Conservation (phyloP, 305 asterid genomes). For the Andrographis paniculata region DNA sequence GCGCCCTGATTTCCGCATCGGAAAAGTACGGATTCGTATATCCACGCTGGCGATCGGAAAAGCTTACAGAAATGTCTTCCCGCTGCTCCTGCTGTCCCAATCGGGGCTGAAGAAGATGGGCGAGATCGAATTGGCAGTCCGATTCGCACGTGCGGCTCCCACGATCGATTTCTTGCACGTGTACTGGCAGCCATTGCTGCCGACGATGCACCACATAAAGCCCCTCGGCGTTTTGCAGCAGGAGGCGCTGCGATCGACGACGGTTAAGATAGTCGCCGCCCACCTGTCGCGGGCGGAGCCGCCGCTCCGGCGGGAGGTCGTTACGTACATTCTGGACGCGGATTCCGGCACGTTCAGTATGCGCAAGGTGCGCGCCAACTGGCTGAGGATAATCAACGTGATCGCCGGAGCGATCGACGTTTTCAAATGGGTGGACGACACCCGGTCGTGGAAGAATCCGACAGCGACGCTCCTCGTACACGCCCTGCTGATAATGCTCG, state of each 20-base stretch:
- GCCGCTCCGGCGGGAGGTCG: slow-evolving; percentile 67
- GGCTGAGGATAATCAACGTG: slow-evolving; percentile 65
- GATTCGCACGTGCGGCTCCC: slow-evolving; percentile 52
- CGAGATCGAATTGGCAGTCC: slow-evolving; percentile 58
- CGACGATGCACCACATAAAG: slow-evolving; percentile 73
- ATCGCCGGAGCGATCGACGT: slow-evolving; percentile 56
- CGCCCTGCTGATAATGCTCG: slow-evolving; percentile 55
- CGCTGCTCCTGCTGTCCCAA: slow-evolving; percentile 44
- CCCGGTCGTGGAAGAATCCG: slow-evolving; percentile 82
- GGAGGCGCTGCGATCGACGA: slow-evolving; percentile 37
- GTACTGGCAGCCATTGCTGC: slow-evolving; percentile 59
- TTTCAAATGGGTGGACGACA: slow-evolving; percentile 72
- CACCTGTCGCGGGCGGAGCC: slow-evolving; percentile 75
- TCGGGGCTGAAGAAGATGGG: slow-evolving; percentile 80
- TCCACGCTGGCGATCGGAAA: slow-evolving; percentile 53
- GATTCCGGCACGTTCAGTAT: slow-evolving; percentile 65
- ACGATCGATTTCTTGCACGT: slow-evolving; percentile 69
- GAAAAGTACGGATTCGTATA: slow-evolving; percentile 69
- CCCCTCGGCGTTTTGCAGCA: slow-evolving; percentile 70
- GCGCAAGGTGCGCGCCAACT: slow-evolving; percentile 73
- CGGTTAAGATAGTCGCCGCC: slow-evolving; percentile 58
- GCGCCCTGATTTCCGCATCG: slow-evolving; percentile 58
- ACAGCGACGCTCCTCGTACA: slow-evolving; percentile 69
- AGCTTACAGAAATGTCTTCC: slow-evolving; percentile 48
- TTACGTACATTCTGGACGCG: slow-evolving; percentile 60